Percentiles rank a stretch among this genome's conserved stretches.
phyloP scores from a whole-genome alignment of 768 basidiomycete genomes.

The Cystofilobasidium bisporidii region DNA sequence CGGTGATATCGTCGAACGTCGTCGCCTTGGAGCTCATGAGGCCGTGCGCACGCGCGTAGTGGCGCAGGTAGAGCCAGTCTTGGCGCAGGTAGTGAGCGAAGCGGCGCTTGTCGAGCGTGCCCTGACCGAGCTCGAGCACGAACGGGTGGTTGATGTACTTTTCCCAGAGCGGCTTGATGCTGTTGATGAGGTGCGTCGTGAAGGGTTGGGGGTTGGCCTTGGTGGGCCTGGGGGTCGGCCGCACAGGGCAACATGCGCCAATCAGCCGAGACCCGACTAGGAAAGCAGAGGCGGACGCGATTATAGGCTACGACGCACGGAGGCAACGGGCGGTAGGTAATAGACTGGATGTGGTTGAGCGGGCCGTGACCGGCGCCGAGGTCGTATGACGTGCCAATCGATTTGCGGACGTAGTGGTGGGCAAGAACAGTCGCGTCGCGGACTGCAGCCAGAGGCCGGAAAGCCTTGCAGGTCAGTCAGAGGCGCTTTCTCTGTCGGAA shows the following conservation, averaged over 20 bases:
- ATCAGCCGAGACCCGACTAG: too few species aligned
- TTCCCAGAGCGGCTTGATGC: constrained; percentile 52
- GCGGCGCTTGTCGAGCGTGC: constrained; percentile 53
- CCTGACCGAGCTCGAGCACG: constrained; percentile 62
- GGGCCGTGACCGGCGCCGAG: constrained; percentile 74
- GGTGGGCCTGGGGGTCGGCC: constrained; percentile 47
- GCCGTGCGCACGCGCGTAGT: constrained; percentile 76
- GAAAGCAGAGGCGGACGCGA: too few species aligned
- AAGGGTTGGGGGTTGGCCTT: constrained; percentile 58
- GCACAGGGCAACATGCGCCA: not conserved
- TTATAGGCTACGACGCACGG: too few species aligned
- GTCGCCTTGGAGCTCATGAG: constrained; percentile 69
- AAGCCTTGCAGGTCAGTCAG: not conserved
- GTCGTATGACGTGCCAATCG: constrained; percentile 50
- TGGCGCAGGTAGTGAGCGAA: constrained; percentile 66
- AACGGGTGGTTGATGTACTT: constrained; percentile 76
- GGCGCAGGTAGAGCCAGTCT: constrained; percentile 43
- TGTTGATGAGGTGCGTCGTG: constrained; percentile 53
- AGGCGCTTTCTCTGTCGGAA: not conserved
- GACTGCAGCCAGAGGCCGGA: too few species aligned
- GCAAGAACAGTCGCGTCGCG: constrained; percentile 54
- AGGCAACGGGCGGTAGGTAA: constrained; percentile 47
- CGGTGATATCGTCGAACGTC: constrained; percentile 53
- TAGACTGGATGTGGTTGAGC: constrained; percentile 70
- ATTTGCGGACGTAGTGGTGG: constrained; percentile 60